Conservation (phyloP, 352 stramenopile species). For the Globisporangium irregulare region DNA sequence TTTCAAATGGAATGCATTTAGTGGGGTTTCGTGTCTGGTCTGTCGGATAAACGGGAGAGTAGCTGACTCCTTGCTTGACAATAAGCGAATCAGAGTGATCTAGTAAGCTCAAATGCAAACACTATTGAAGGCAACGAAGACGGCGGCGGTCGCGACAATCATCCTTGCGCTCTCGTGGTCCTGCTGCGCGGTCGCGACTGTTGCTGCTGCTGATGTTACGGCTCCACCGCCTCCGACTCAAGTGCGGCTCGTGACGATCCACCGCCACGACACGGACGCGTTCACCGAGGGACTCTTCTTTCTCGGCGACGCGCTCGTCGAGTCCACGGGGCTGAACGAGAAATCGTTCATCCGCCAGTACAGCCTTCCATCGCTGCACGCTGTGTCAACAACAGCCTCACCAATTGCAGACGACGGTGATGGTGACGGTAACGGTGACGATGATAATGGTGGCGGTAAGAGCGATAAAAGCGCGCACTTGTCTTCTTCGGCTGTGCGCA, state of each 20-base stretch:
- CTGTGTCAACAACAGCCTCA: background rate
- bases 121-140: background rate
- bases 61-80: background rate
- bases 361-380: conserved; percentile 19
- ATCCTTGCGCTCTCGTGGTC: conserved; percentile 3
- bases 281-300: conserved; percentile 81
- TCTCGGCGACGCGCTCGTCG: conserved; percentile 53
- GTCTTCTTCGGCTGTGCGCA: conserved; percentile 13
- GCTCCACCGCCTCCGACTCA: conserved; percentile 22
- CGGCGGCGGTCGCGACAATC: background rate
- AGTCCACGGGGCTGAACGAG: conserved; percentile 68
- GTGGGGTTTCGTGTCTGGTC: background rate
- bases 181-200: background rate
- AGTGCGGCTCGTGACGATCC: conserved; percentile 56
- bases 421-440: background rate
- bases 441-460: background rate
- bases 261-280: conserved; percentile 57
- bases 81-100: background rate
- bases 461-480: background rate
- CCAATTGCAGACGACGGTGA: background rate
- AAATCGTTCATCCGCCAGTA: conserved; percentile 77
- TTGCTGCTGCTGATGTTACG: conserved; percentile 14
- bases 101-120: background rate
- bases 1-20: background rate
- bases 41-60: background rate